A percentile compares a stretch with the other conserved stretches of the same genome.
Evolutionary conservation across 176 grass and related monocot genomes (phyloP).

Genomic region (Paspalum notatum): DNA sequence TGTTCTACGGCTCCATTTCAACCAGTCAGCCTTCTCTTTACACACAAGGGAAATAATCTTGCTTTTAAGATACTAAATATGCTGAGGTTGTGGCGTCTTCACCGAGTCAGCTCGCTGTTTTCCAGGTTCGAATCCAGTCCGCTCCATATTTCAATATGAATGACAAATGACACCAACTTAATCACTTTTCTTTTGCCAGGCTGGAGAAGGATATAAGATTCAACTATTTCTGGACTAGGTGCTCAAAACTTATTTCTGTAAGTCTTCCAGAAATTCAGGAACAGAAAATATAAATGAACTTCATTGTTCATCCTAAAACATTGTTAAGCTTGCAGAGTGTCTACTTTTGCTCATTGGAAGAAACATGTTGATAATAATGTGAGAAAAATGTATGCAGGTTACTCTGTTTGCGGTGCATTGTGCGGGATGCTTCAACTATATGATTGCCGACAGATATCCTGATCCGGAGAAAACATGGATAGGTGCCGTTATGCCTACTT

Average conservation of each 20-base stretch:
- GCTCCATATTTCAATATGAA: conserved; percentile 36
- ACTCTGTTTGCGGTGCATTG: conserved; percentile 94
- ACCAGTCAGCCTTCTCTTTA: conserved; percentile 66
- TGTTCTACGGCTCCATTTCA: conserved; percentile 92
- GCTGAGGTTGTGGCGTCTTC: conserved; percentile 89
- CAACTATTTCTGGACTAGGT: conserved; percentile 99
- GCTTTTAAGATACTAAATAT: conserved; percentile 76
- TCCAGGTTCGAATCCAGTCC: conserved; percentile 63
- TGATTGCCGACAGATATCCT: conserved; percentile 96
- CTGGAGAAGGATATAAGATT: conserved; percentile 98
- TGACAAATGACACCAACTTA: conserved; percentile 32
- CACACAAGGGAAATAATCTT: conserved; percentile 61
- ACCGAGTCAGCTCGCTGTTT: conserved; percentile 82
- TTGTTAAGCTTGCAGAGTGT: not conserved
- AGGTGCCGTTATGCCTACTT: conserved; percentile 85
- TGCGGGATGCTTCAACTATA: conserved; percentile 93
- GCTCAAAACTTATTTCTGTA: conserved; percentile 91
- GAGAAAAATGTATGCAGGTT: conserved; percentile 62
- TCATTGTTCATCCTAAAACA: not conserved
- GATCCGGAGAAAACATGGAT: conserved; percentile 90
- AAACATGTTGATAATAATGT: conserved; percentile 11
- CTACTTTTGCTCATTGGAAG: conserved; percentile 12
- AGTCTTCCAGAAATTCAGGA: conserved; percentile 45
- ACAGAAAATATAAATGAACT: conserved; percentile 21
- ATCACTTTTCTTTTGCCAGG: conserved; percentile 58